Evolutionary conservation across 163 green algal genomes (phyloP), one percentile per base, ranked within the genome.

Genomic region (Scenedesmus sp.): DNA sequence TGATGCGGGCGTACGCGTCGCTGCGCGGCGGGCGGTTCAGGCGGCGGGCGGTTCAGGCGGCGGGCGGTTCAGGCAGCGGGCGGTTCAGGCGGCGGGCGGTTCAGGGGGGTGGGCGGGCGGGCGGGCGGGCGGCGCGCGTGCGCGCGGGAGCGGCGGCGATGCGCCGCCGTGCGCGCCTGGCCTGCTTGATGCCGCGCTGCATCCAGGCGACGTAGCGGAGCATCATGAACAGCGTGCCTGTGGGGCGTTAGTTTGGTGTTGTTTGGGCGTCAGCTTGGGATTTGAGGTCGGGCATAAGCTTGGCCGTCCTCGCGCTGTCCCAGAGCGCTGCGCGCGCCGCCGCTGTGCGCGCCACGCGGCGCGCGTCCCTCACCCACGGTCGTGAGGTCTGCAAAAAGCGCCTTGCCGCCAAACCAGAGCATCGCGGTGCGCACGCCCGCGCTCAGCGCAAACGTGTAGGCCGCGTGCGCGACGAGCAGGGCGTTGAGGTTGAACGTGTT

Each of bases 151-250:
- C n/a, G n/a, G n/a, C n/a, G n/a, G n/a, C n/a, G n/a, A n/a, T n/a
- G n/a, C n/a, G n/a, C n/a, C n/a, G n/a, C n/a, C n/a, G n/a, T n/a
- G n/a, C n/a, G n/a, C n/a, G n/a, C n/a, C n/a, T 60, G 36, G 70
- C 70, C 17, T 58, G 26, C 63, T 82, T 82, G 33, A 82, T 65
- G 20, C 75, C 75, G 20, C 47, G 62, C 63, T 82, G 75, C 75
- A 76, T 67, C 34, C 56, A 70, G 17, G 29, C 28, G 17, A 70
- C 63, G 54, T 82, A 82, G n/a, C 63, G 48, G 28, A 82, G 63
- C 51, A 75, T 54, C 31, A 31, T 60, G 58, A 75, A 75, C 42
- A 82, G 75, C 0, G 34, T 67, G n/a, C 75, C 75, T 73, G 29
- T 36, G 28, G 13, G 36, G n/a, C n/a, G n/a, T n/a, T n/a, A n/a